These are phyloP conservation scores for Aspergillus sp. DNA, from an alignment of 2,329 filamentous ascomycete species.

Conservation along the genomic window DNA sequence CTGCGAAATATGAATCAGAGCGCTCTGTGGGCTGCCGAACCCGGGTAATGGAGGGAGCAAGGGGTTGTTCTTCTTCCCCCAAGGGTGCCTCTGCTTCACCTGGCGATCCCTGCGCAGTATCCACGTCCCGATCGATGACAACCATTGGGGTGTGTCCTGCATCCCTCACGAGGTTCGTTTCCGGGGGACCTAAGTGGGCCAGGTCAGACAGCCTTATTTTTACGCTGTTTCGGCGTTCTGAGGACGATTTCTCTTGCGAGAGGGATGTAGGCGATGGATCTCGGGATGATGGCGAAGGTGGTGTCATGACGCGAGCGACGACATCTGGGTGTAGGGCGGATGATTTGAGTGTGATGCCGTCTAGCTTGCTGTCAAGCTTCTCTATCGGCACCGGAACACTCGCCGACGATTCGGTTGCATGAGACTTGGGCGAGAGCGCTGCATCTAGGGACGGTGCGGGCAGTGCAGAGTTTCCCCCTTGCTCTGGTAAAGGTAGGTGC, in stretches of 20 bases:
- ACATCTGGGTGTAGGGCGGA: constrained; percentile 44
- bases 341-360: constrained; percentile 50
- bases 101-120: constrained; percentile 28
- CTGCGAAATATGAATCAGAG: constrained; percentile 43
- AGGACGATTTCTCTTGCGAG: constrained; percentile 19
- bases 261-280: constrained; percentile 28
- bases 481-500: constrained; percentile 29
- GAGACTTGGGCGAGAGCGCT: constrained; percentile 39
- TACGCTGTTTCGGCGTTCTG: constrained; percentile 32
- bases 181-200: constrained; percentile 37
- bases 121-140: constrained; percentile 36
- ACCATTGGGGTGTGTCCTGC: constrained; percentile 49
- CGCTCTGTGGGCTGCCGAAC: constrained; percentile 36
- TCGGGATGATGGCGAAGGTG: constrained; percentile 34
- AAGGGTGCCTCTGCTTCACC: constrained; percentile 22
- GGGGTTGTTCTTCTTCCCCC: constrained; percentile 31
- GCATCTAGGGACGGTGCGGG: constrained; percentile 37
- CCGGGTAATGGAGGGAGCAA: constrained; percentile 32
- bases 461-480: constrained; percentile 24
- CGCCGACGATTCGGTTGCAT: constrained; percentile 30
- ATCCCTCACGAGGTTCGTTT: constrained; percentile 41
- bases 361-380: constrained; percentile 46
- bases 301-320: constrained; percentile 44
- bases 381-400: constrained; percentile 46
- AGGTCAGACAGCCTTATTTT: constrained; percentile 38